These are phyloP conservation scores for Hanseniaspora lachancei DNA, from an alignment of 805 yeast genomes.

Conservation along the genomic window DNA sequence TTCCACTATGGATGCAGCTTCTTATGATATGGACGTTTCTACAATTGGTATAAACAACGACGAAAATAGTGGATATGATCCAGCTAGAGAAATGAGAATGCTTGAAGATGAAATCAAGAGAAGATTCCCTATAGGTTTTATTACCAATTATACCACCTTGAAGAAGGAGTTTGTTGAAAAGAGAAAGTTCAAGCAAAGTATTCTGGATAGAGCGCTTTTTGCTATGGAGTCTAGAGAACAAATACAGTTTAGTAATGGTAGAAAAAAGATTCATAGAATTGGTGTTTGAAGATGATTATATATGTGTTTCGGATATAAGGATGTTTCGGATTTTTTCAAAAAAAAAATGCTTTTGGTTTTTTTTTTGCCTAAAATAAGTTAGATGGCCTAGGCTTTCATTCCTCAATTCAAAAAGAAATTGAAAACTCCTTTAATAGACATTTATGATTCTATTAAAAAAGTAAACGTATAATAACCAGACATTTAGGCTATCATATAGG, in stretches of 20 bases:
- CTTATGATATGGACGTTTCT: slow-evolving; percentile 22
- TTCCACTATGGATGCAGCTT: slow-evolving; percentile 92
- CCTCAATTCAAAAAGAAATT: not conserved
- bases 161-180: slow-evolving; percentile 68
- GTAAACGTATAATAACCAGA: no score
- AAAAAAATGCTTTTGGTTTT: not conserved
- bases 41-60: slow-evolving; percentile 30
- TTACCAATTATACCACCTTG: slow-evolving; percentile 74
- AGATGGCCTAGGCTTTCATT: not conserved
- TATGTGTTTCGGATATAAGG: slow-evolving; percentile 1
- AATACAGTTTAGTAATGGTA: slow-evolving; percentile 77
- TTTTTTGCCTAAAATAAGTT: not conserved
- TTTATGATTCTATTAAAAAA: not conserved
- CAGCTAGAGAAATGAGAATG: slow-evolving; percentile 54
- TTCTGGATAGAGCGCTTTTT: slow-evolving; percentile 69
- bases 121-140: slow-evolving; percentile 92
- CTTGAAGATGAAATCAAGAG: slow-evolving; percentile 78
- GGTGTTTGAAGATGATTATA: slow-evolving; percentile 36
- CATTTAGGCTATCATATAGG: no score
- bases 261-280: slow-evolving; percentile 64
- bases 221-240: slow-evolving; percentile 76
- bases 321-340: not conserved
- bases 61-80: slow-evolving; percentile 36
- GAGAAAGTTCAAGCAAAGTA: slow-evolving; percentile 49
- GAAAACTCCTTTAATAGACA: not conserved